Conservation (phyloP, 495 filamentous ascomycete species). For the Lasiosphaeria hispida region DNA sequence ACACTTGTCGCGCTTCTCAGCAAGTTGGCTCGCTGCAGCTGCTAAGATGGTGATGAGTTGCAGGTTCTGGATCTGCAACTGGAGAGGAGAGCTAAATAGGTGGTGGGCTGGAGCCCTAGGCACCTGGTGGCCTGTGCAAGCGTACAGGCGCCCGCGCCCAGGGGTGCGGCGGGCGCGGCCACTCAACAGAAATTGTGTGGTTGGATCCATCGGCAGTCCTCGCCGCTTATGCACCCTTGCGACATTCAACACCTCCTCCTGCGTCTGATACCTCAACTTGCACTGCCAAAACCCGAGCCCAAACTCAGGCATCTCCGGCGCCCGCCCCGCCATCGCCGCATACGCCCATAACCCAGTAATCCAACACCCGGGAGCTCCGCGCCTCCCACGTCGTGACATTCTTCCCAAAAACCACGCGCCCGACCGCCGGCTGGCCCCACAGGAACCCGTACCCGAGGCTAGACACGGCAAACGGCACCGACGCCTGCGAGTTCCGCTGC, state of each 20-base stretch:
- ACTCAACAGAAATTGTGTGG: too few species aligned
- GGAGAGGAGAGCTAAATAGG: too few species aligned
- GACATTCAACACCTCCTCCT: conserved; percentile 54
- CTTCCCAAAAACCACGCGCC: conserved; percentile 53
- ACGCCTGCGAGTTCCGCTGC: conserved; percentile 61
- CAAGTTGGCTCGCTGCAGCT: too few species aligned
- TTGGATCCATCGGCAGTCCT: conserved; percentile 51
- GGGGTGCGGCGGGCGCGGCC: too few species aligned
- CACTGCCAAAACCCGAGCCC: conserved; percentile 63
- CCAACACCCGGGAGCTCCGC: conserved; percentile 49
- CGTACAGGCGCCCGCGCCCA: too few species aligned
- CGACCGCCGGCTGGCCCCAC: conserved; percentile 59
- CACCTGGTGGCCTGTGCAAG: too few species aligned
- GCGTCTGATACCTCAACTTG: conserved; percentile 58
- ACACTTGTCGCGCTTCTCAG: too few species aligned
- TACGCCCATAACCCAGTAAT: conserved; percentile 59
- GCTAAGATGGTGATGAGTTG: too few species aligned
- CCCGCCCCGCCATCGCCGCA: conserved; percentile 48
- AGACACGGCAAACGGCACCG: conserved; percentile 55
- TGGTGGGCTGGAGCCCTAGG: too few species aligned
- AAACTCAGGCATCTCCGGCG: conserved; percentile 62
- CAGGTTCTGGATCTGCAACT: too few species aligned
- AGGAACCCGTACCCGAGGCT: conserved; percentile 56
- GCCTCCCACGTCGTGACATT: conserved; percentile 61
- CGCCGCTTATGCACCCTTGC: conserved; percentile 53